phyloP scores from a whole-genome alignment of 169 alveolate genomes.

The Plasmodium adleri region DNA sequence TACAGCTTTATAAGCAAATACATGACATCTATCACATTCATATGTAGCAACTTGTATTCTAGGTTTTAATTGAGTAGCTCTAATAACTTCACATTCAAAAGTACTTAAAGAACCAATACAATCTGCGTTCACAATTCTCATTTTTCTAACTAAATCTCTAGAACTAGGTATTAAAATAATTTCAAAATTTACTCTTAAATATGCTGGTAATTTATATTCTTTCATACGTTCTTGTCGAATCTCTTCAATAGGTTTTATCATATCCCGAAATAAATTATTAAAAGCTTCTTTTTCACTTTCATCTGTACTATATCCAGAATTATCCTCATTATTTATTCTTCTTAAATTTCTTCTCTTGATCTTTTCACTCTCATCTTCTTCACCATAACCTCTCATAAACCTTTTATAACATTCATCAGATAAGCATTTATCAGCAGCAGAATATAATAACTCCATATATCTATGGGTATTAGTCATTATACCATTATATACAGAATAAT shows the following conservation, averaged over 20 bases:
- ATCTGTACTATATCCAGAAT: constrained; percentile 59
- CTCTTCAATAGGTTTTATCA: constrained; percentile 51
- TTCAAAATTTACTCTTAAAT: constrained; percentile 80
- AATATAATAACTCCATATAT: constrained; percentile 82
- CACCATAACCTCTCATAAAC: constrained; percentile 65
- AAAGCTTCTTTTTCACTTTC: constrained; percentile 76
- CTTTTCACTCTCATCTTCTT: constrained; percentile 67
- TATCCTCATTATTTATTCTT: constrained; percentile 68
- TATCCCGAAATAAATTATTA: constrained; percentile 67
- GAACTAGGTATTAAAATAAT: constrained; percentile 83
- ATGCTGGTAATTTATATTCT: constrained; percentile 87
- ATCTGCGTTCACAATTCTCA: constrained; percentile 93
- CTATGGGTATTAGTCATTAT: constrained; percentile 84
- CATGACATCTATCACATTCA: constrained; percentile 97
- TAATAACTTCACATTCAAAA: constrained; percentile 93
- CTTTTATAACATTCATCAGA: constrained; percentile 62
- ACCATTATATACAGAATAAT: constrained; percentile 82
- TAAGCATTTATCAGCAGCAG: constrained; percentile 81
- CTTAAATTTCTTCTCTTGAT: constrained; percentile 32
- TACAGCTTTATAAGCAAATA: constrained; percentile 86
- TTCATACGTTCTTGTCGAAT: constrained; percentile 84
- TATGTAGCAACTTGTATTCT: constrained; percentile 94
- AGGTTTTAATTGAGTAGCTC: constrained; percentile 95
- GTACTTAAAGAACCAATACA: constrained; percentile 90
- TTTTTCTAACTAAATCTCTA: constrained; percentile 85